Evolutionary conservation across 345 rosid species (phyloP), one percentile per base, ranked within the genome.

Genomic region (Leavenworthia alabamica): DNA sequence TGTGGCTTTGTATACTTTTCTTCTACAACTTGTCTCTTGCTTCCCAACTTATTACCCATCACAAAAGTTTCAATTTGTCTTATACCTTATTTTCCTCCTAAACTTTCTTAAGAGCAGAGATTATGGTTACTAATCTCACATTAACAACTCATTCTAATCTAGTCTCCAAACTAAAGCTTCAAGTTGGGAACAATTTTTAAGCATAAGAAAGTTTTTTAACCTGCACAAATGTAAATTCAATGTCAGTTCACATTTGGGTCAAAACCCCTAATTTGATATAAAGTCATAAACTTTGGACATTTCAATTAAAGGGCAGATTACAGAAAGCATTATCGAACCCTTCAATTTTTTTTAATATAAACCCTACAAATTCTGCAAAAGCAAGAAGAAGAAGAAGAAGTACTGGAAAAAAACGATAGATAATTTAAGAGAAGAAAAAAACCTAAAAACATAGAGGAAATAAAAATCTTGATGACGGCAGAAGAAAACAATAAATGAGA

Each of bases 21-120:
- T 60, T 94, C 97, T 52, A 94, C 96, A 50, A 81, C 88, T 72
- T 87, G 99, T 42, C 82, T 84, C 78, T 80, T 83, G 69, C 97
- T 84, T 57, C 88, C 97, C 22, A 94, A 70, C 76, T 90, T 90
- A 83, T 90, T 94, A 68, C 99, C 99, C 99, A 94, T 94, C 71
- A 56, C 70, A 64, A 27, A 60, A 60, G 56, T 28, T 55, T 10
- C 3, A 43, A 64, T 10, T 32, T 37, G 24, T 33, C 62, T 44
- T 53, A 48, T 40, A 40, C 17, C 47, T 29, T 39, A 60, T 40
- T 40, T 58, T 7, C 70, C 13, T 24, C 9, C 12, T 24, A 67
- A 36, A 14, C 59, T 46, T 60, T 67, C 52, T 41, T 35, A 56
- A 54, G 32, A 64, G 2, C 24, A 45, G 67, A 43, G 51, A 74